These are phyloP conservation scores for Talaromyces ruber DNA, from an alignment of 495 filamentous ascomycete genomes.

Conservation along the genomic window DNA sequence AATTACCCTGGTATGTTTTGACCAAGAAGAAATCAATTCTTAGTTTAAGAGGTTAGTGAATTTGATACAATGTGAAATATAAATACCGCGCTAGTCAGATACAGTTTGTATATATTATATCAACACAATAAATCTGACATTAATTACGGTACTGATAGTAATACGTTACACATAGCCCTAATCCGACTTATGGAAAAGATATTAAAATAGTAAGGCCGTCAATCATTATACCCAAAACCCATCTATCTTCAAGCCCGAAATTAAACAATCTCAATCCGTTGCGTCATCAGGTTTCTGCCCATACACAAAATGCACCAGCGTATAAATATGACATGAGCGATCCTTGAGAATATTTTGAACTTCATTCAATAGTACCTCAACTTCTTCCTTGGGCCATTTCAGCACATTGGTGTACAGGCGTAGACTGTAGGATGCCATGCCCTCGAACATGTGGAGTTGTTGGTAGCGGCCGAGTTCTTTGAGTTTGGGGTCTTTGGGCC, in stretches of 20 bases:
- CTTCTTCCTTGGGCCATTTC: constrained; percentile 47
- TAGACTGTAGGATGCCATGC: constrained; percentile 32
- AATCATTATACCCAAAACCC: background rate
- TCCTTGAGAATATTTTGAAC: constrained; percentile 46
- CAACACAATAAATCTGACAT: background rate
- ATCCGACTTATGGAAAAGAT: background rate
- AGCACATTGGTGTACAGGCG: constrained; percentile 44
- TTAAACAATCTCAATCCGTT: background rate
- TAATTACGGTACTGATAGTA: background rate
- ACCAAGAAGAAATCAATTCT: no score
- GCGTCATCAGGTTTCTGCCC: constrained; percentile 18
- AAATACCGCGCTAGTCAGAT: background rate
- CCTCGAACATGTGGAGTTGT: constrained; percentile 32
- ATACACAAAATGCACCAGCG: constrained; percentile 24
- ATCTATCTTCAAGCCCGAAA: background rate
- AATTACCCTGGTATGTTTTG: no score
- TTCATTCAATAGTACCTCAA: constrained; percentile 44
- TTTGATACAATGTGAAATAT: background rate
- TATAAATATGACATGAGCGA: constrained; percentile 39
- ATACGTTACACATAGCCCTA: background rate
- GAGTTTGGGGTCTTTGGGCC: constrained; percentile 34
- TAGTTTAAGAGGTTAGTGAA: background rate
- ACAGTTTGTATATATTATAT: background rate
- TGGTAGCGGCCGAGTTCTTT: constrained; percentile 38
- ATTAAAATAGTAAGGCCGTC: no score